A percentile compares a stretch with the other conserved stretches of the same genome.
These are phyloP conservation scores for Keithomyces neogunnii DNA, from an alignment of 2,329 filamentous ascomycete genomes.

Conservation along the genomic window DNA sequence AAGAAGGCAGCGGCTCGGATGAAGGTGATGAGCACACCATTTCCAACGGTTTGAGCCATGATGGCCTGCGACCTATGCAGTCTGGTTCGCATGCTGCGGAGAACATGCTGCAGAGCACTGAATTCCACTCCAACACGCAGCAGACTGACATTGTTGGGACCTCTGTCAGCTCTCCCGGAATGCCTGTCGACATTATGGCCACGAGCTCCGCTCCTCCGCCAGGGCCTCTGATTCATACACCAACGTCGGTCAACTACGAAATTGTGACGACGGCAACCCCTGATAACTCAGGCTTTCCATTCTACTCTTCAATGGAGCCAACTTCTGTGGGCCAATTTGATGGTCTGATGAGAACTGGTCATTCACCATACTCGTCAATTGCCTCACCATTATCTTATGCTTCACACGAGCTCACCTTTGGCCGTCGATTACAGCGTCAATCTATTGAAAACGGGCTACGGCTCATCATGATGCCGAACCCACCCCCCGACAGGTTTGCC, in stretches of 20 bases:
- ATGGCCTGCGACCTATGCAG: not conserved
- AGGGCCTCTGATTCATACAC: slow-evolving; percentile 7
- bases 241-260: slow-evolving; percentile 29
- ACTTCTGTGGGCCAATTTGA: slow-evolving; percentile 8
- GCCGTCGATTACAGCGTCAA: slow-evolving; percentile 59
- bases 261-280: slow-evolving; percentile 41
- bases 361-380: slow-evolving; percentile 25
- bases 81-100: not conserved
- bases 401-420: slow-evolving; percentile 58
- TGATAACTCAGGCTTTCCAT: slow-evolving; percentile 46
- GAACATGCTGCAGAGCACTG: not conserved
- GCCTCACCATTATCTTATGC: slow-evolving; percentile 46
- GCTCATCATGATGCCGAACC: slow-evolving; percentile 42
- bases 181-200: not conserved
- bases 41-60: not conserved
- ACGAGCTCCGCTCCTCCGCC: not conserved
- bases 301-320: slow-evolving; percentile 20
- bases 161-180: not conserved
- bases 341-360: slow-evolving; percentile 10
- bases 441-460: slow-evolving; percentile 54
- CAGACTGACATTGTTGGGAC: not conserved
- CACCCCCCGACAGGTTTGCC: slow-evolving; percentile 39
- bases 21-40: not conserved
- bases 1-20: slow-evolving; percentile 6
- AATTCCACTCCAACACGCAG: not conserved